phyloP scores from a whole-genome alignment of 352 stramenopile genomes.

The Elongisporangium prolatum region DNA sequence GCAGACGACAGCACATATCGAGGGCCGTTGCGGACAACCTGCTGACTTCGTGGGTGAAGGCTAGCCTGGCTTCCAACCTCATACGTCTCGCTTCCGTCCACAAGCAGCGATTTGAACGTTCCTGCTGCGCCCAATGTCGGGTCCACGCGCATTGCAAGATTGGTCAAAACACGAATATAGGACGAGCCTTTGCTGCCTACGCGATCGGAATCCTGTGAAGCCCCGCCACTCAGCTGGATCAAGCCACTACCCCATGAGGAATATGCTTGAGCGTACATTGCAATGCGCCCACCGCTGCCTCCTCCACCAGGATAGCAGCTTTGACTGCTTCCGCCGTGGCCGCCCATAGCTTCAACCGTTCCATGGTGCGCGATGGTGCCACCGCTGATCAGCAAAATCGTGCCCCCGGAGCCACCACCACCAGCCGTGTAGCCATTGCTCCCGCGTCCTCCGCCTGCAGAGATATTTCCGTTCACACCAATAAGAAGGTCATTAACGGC shows the following conservation, averaged over 20 bases:
- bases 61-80: slow-evolving; percentile 5
- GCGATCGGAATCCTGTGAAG: slow-evolving; percentile 35
- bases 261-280: slow-evolving; percentile 91
- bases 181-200: slow-evolving; percentile 33
- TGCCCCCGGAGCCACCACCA: slow-evolving; percentile 51
- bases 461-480: slow-evolving; percentile 66
- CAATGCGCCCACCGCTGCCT: slow-evolving; percentile 81
- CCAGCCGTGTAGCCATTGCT: slow-evolving; percentile 48
- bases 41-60: slow-evolving; percentile 17
- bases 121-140: slow-evolving; percentile 57
- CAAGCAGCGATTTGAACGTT: slow-evolving; percentile 64
- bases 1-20: slow-evolving; percentile 26
- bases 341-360: slow-evolving; percentile 69
- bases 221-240: slow-evolving; percentile 73
- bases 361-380: slow-evolving; percentile 65
- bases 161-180: slow-evolving; percentile 36
- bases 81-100: slow-evolving; percentile 44
- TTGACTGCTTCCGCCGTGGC: slow-evolving; percentile 66
- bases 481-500: slow-evolving; percentile 94
- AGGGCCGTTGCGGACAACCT: slow-evolving; percentile 41
- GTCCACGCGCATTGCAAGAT: slow-evolving; percentile 52
- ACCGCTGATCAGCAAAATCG: slow-evolving; percentile 41
- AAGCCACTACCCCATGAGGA: slow-evolving; percentile 76
- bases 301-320: slow-evolving; percentile 57
- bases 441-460: slow-evolving; percentile 65